These are phyloP conservation scores for Prunus mongolica DNA, from an alignment of 306 rosid genomes.

Conservation along the genomic window DNA sequence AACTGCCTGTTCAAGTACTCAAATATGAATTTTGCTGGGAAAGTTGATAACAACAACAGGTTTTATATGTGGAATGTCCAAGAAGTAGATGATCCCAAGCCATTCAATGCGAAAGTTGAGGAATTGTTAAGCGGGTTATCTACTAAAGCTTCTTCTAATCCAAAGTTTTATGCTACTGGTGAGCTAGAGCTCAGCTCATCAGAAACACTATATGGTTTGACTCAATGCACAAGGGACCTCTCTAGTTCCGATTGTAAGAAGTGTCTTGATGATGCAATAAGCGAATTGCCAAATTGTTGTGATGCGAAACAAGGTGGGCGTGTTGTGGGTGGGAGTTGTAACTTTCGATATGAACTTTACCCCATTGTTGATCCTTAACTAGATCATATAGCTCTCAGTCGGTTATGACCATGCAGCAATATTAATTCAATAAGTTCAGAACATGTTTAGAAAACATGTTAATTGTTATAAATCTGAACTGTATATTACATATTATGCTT, in stretches of 20 bases:
- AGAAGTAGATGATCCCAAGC: conserved; percentile 5
- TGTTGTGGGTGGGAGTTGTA: conserved; percentile 36
- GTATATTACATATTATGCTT: too few species aligned
- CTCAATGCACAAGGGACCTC: conserved; percentile 32
- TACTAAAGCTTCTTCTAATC: not conserved
- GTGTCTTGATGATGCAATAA: conserved; percentile 29
- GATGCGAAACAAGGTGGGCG: conserved; percentile 31
- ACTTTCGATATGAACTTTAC: conserved; percentile 34
- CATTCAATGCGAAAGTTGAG: conserved; percentile 20
- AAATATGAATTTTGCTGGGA: conserved; percentile 18
- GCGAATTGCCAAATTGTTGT: conserved; percentile 27
- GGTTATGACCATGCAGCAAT: too few species aligned
- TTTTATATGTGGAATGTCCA: conserved; percentile 27
- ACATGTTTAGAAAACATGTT: too few species aligned
- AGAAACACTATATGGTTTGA: conserved; percentile 26
- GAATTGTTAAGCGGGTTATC: conserved; percentile 18
- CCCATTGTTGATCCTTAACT: conserved; percentile 22
- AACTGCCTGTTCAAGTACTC: conserved; percentile 31
- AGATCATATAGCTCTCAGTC: too few species aligned
- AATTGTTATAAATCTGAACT: too few species aligned
- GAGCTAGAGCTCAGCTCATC: conserved; percentile 5
- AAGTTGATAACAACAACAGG: conserved; percentile 21
- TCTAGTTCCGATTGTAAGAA: conserved; percentile 18
- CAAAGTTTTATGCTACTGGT: conserved; percentile 20
- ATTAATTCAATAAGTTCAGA: too few species aligned